Evolutionary conservation across 2,329 filamentous ascomycete species (phyloP).

Genomic region (Hortaea werneckii): DNA sequence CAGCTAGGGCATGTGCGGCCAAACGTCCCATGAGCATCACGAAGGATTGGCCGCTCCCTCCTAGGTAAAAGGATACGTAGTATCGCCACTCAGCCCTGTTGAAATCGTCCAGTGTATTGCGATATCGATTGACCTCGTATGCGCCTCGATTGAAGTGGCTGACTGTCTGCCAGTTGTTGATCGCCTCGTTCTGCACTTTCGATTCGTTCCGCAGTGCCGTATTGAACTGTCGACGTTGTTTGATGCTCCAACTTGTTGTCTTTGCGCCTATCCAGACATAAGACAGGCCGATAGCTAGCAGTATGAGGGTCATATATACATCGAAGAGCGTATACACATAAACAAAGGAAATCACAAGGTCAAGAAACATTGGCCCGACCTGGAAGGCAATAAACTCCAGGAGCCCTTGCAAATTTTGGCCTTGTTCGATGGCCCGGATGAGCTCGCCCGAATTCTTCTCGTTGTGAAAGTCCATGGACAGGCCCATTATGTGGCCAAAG

Average conservation of each 20-base stretch:
- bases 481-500: conserved; percentile 57
- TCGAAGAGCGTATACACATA: conserved; percentile 56
- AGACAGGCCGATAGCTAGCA: conserved; percentile 36
- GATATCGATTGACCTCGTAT: conserved; percentile 45
- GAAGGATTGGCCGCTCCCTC: conserved; percentile 34
- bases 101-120: conserved; percentile 27
- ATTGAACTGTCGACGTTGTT: conserved; percentile 20
- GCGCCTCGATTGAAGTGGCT: conserved; percentile 47
- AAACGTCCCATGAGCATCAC: conserved; percentile 41
- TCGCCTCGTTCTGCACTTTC: conserved; percentile 47
- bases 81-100: conserved; percentile 22
- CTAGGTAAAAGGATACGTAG: conserved; percentile 21
- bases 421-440: conserved; percentile 55
- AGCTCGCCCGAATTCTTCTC: conserved; percentile 55
- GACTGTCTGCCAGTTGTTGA: conserved; percentile 52
- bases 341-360: conserved; percentile 50
- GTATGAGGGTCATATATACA: conserved; percentile 46
- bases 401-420: conserved; percentile 48
- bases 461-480: conserved; percentile 62
- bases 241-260: conserved; percentile 30
- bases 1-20: conserved; percentile 42
- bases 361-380: conserved; percentile 51
- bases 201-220: conserved; percentile 37
- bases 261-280: conserved; percentile 45
- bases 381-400: conserved; percentile 51